These are phyloP conservation scores for Penicillium sp. DNA, from an alignment of 2,329 filamentous ascomycete species.

Conservation along the genomic window DNA sequence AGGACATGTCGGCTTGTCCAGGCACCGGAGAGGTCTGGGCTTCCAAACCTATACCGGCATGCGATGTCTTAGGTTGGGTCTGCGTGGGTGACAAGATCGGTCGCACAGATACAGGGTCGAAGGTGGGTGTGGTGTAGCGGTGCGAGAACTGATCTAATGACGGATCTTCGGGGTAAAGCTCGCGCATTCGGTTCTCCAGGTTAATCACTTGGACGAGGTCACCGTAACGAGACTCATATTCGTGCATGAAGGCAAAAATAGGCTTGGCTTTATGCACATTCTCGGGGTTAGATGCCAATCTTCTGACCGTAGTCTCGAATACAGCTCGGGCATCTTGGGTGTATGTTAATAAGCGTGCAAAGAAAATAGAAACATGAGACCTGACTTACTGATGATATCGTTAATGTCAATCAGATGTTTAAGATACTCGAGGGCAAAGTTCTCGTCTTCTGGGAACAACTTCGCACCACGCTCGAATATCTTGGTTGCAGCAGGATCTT, in stretches of 20 bases:
- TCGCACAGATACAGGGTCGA: conserved; percentile 80
- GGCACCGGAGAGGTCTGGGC: conserved; percentile 41
- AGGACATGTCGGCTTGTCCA: conserved; percentile 40
- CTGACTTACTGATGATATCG: conserved; percentile 78
- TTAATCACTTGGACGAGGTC: conserved; percentile 89
- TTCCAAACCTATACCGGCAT: conserved; percentile 27
- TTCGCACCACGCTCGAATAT: conserved; percentile 95
- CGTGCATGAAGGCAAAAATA: conserved; percentile 89
- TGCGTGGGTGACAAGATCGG: conserved; percentile 85
- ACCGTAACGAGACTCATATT: conserved; percentile 92
- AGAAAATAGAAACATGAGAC: conserved; percentile 38
- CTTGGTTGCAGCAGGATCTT: conserved; percentile 87
- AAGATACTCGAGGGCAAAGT: conserved; percentile 92
- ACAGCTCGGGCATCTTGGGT: conserved; percentile 83
- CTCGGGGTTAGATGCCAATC: conserved; percentile 76
- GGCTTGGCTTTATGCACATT: conserved; percentile 76
- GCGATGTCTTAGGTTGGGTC: conserved; percentile 65
- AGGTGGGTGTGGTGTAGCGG: conserved; percentile 73
- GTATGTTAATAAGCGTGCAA: conserved; percentile 17
- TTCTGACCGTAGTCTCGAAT: conserved; percentile 91
- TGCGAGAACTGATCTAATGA: conserved; percentile 74
- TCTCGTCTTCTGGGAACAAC: conserved; percentile 90
- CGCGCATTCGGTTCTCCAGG: conserved; percentile 88
- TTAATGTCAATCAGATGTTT: conserved; percentile 92
- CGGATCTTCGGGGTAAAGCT: conserved; percentile 89